Evolutionary conservation across 2,329 filamentous ascomycete species (phyloP).

Genomic region (Sporothrix variecibatus): DNA sequence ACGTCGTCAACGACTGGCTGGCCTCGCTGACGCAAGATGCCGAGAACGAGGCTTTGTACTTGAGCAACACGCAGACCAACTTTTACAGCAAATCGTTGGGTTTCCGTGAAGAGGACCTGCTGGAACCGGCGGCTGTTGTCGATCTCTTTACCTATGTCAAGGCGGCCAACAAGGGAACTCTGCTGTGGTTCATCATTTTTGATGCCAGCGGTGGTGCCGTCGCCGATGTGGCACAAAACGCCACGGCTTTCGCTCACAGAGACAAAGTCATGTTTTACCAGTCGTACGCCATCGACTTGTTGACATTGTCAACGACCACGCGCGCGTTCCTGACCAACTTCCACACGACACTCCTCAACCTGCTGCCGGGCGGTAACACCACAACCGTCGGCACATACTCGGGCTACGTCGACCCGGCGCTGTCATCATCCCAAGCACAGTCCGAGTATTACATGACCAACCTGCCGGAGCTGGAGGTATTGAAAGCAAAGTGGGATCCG

Average conservation of each 20-base stretch:
- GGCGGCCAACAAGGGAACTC: constrained; percentile 49
- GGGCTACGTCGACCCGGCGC: constrained; percentile 60
- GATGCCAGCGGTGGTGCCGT: constrained; percentile 63
- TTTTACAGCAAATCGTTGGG: constrained; percentile 63
- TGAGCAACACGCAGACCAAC: constrained; percentile 49
- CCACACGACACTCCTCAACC: constrained; percentile 45
- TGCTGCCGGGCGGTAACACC: constrained; percentile 36
- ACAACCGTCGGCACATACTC: constrained; percentile 56
- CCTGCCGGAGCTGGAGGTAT: constrained; percentile 46
- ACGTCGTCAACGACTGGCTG: constrained; percentile 64
- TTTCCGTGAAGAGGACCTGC: constrained; percentile 51
- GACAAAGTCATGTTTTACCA: constrained; percentile 66
- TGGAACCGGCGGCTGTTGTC: constrained; percentile 47
- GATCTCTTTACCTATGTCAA: constrained; percentile 58
- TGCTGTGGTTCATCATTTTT: constrained; percentile 64
- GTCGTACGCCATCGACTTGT: constrained; percentile 58
- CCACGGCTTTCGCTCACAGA: constrained; percentile 64
- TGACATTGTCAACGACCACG: constrained; percentile 48
- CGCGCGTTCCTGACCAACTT: constrained; percentile 55
- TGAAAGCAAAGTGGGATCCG: constrained; percentile 58
- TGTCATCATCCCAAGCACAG: constrained; percentile 46
- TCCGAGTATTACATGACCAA: constrained; percentile 59
- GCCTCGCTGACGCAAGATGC: constrained; percentile 57
- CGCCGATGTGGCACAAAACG: constrained; percentile 55
- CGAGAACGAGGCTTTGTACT: constrained; percentile 50